phyloP scores from a whole-genome alignment of 495 filamentous ascomycete genomes.

The Lophiotrema nucula region DNA sequence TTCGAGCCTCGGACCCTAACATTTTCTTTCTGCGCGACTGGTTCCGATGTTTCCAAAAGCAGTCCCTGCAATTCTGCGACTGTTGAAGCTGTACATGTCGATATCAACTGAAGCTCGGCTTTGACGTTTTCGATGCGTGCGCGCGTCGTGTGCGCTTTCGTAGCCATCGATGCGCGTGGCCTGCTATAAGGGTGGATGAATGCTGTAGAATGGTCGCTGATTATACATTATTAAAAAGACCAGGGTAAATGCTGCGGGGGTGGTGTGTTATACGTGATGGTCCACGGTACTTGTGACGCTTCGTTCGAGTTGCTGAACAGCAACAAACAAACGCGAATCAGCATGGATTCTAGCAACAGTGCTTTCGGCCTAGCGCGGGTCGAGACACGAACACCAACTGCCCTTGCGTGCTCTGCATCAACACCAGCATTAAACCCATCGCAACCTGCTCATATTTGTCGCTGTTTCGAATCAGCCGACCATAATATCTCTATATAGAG shows the following conservation, averaged over 20 bases:
- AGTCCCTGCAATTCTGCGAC: slow-evolving; percentile 37
- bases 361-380: not conserved
- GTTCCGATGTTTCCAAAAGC: not conserved
- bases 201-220: not conserved
- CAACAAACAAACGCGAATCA: too few species aligned
- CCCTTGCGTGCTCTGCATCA: not conserved
- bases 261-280: not conserved
- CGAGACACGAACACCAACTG: not conserved
- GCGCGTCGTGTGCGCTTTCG: slow-evolving; percentile 20
- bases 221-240: slow-evolving; percentile 34
- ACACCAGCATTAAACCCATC: not conserved
- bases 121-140: slow-evolving; percentile 41
- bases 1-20: slow-evolving; percentile 17
- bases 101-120: slow-evolving; percentile 48
- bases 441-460: not conserved
- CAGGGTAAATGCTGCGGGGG: not conserved
- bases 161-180: slow-evolving; percentile 11
- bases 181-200: not conserved
- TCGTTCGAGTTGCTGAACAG: too few species aligned
- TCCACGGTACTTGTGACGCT: not conserved
- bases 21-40: slow-evolving; percentile 23
- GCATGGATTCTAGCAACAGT: too few species aligned
- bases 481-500: too few species aligned
- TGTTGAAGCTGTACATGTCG: slow-evolving; percentile 51
- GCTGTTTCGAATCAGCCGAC: not conserved